Evolutionary conservation across 257 asterid species (phyloP).

Genomic region (Galeopsis tetrahit): DNA sequence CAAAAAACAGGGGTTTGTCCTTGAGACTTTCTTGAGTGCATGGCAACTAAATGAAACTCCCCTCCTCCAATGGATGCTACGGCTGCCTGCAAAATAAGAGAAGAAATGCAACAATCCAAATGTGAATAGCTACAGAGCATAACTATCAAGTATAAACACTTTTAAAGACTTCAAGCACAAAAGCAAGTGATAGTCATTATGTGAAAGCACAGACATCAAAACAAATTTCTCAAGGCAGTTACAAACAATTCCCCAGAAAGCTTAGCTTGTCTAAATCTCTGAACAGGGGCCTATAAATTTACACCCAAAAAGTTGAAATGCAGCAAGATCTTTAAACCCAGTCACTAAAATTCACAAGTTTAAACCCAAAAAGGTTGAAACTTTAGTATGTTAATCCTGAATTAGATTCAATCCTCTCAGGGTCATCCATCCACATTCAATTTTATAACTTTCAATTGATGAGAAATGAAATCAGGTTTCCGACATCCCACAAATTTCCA

Average conservation of each 20-base stretch:
- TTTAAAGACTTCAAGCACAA: background rate
- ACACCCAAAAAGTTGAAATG: background rate
- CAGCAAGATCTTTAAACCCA: background rate
- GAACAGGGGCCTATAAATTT: background rate
- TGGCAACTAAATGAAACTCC: slow-evolving; percentile 93
- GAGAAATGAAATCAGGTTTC: background rate
- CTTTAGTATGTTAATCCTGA: background rate
- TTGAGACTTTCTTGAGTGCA: slow-evolving; percentile 74
- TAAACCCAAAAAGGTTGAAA: background rate
- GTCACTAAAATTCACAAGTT: background rate
- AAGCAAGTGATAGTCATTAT: slow-evolving; percentile 9
- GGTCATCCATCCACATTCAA: background rate
- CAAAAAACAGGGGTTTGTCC: slow-evolving; percentile 80
- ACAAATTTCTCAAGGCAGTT: background rate
- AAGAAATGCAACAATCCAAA: background rate
- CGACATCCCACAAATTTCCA: background rate
- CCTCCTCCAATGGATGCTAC: slow-evolving; percentile 66
- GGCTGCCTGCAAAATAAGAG: slow-evolving; percentile 63
- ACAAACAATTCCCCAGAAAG: background rate
- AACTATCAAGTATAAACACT: background rate
- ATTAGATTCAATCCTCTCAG: slow-evolving; percentile 22
- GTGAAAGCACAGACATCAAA: slow-evolving; percentile 5
- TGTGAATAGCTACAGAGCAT: background rate
- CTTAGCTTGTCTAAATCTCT: background rate
- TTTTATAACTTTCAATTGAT: background rate